phyloP scores from a whole-genome alignment of 2,329 filamentous ascomycete genomes.

The Trichoderma guizhouense region DNA sequence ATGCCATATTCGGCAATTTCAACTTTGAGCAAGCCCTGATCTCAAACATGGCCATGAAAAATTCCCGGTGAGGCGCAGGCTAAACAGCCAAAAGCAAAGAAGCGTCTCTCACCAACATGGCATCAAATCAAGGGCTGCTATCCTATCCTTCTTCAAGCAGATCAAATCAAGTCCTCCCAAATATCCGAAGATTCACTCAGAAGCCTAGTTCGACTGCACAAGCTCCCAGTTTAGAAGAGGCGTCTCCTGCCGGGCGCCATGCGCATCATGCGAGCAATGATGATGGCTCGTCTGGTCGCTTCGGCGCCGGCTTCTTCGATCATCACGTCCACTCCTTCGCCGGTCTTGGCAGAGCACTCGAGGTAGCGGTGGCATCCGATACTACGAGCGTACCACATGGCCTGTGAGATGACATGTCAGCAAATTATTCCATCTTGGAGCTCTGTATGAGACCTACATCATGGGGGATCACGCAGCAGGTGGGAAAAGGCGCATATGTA shows the following conservation, averaged over 20 bases:
- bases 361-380: conserved; percentile 31
- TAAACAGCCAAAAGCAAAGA: not conserved
- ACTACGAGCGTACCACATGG: conserved; percentile 30
- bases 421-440: not conserved
- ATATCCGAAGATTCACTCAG: not conserved
- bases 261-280: conserved; percentile 16
- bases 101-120: not conserved
- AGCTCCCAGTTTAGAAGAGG: conserved; percentile 1
- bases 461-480: conserved; percentile 31
- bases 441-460: conserved; percentile 25
- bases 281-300: conserved; percentile 24
- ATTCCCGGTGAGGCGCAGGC: not conserved
- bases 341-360: conserved; percentile 37
- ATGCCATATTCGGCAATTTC: not conserved
- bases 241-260: conserved; percentile 23
- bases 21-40: not conserved
- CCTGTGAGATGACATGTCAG: conserved; percentile 24
- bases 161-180: not conserved
- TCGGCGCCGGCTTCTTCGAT: conserved; percentile 29
- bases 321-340: conserved; percentile 33
- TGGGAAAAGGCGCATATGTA: conserved; percentile 11
- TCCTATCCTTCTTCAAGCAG: not conserved
- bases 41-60: not conserved
- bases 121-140: not conserved
- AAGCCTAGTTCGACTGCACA: rapidly evolving